Percentiles rank a stretch among this genome's conserved stretches.
Conservation (phyloP, 306 rosid species). For the Astragalus glycyphyllos region DNA sequence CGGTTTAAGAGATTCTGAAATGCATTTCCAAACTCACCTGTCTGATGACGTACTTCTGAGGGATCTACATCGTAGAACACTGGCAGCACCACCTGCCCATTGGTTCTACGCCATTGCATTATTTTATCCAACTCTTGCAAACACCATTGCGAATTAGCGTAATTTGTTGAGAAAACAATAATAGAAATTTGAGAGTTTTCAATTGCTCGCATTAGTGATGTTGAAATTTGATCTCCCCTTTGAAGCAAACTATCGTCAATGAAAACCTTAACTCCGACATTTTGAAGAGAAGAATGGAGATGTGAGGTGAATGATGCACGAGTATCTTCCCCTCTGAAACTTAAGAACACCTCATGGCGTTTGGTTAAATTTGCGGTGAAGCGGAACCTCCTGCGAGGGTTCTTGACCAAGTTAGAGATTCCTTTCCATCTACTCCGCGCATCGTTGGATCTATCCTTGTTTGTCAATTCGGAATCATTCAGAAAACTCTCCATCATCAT, state of each 20-base stretch:
- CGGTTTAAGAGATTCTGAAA: not conserved
- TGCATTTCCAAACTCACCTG: not conserved
- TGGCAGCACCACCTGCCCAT: not conserved
- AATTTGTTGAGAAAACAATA: not conserved
- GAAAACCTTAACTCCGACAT: not conserved
- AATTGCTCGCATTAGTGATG: not conserved
- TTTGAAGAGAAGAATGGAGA: not conserved
- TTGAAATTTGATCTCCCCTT: not conserved
- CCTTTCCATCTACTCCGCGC: too few species aligned
- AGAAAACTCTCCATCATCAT: too few species aligned
- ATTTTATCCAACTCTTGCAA: not conserved
- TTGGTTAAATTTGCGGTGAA: too few species aligned
- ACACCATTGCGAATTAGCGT: not conserved
- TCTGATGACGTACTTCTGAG: not conserved
- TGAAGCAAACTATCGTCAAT: not conserved
- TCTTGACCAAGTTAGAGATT: too few species aligned
- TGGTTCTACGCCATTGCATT: not conserved
- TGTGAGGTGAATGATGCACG: not conserved
- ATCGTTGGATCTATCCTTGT: too few species aligned
- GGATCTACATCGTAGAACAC: conserved; percentile 31
- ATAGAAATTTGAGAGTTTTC: not conserved
- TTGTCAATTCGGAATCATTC: too few species aligned
- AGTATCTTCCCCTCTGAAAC: not conserved
- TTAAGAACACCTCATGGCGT: not conserved
- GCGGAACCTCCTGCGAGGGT: too few species aligned